Evolutionary conservation across 768 basidiomycete genomes (phyloP).

Genomic region (Leucocoprinus leucothites): DNA sequence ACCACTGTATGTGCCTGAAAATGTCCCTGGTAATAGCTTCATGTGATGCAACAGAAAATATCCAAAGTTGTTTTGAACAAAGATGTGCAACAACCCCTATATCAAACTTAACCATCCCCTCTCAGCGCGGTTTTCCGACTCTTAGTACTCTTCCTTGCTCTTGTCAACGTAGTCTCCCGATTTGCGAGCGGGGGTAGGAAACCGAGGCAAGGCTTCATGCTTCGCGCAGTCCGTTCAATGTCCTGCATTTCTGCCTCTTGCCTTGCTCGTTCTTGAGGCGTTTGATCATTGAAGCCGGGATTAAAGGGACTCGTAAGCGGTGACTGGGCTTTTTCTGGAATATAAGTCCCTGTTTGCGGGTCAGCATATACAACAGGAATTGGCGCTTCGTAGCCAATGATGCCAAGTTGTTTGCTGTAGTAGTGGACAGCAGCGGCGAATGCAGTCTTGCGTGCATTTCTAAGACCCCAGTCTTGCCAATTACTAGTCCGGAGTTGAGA

Average conservation of each 20-base stretch:
- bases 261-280: conserved; percentile 11
- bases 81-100: too few relatives aligned
- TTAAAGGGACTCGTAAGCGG: conserved; percentile 13
- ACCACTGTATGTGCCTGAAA: too few relatives aligned
- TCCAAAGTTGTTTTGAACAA: too few relatives aligned
- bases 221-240: conserved; percentile 23
- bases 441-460: conserved; percentile 61
- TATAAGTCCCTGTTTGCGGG: conserved; percentile 14
- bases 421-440: conserved; percentile 78
- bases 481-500: conserved; percentile 17
- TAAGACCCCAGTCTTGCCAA: conserved; percentile 56
- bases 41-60: too few relatives aligned
- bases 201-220: conserved; percentile 39
- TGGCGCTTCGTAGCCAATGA: conserved; percentile 56
- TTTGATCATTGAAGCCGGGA: conserved; percentile 12
- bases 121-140: conserved; percentile 38
- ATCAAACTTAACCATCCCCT: conserved; percentile 18
- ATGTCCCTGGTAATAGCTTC: too few relatives aligned
- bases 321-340: not conserved
- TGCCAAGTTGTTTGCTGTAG: conserved; percentile 68
- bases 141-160: conserved; percentile 37
- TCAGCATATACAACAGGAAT: conserved; percentile 55
- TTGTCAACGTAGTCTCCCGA: conserved; percentile 28
- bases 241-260: conserved; percentile 21
- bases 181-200: conserved; percentile 43